Evolutionary conservation across 805 yeast genomes (phyloP), one percentile per base, ranked within the genome.

Genomic region (Lachancea cidri): DNA sequence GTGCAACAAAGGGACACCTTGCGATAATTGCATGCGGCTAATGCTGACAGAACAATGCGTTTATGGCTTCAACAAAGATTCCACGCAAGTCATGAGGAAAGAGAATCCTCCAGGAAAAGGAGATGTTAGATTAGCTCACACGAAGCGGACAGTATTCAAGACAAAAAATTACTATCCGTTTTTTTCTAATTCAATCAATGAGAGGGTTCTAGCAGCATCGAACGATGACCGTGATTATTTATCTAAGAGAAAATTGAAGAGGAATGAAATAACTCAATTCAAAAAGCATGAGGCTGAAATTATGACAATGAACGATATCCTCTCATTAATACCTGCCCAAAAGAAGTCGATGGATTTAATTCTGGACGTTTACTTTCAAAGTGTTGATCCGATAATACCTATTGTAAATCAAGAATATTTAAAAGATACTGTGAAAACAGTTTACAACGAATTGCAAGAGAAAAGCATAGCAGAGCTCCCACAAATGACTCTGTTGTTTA

Each of bases 361-460:
- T 8, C 30, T 49, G 7, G 55, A 53, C 15, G 42, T 41, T 4
- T 58, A 48, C 44, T 53, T 57, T 27, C 50, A 49, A 7, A 35
- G 47, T 4, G 42, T 58, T 3, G 54, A 58, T 36, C 58, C 63
- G 5, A 53, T 58, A 4, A 43, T 58, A n/a, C 63, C 63, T 2
- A 35, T 58, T 5, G 17, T 58, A 7, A 39, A 41, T 18, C 45
- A 43, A 36, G 36, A 41, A 14, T 39, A 35, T 11, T 37, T 54
- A 3, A 5, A 25, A 1, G 24, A 34, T 9, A 38, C 38, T 18
- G 22, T 52, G n/a, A 19, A 20, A 4, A 39, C 29, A 3, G 31
- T 53, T 4, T 46, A 46, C 27, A 29, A 43, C 4, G 35, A 41
- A 11, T 29, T 43, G 2, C 9, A 38, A 9, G 9, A 22, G 3